Conservation (phyloP, 495 filamentous ascomycete species). For the Tetracladium setigerum region DNA sequence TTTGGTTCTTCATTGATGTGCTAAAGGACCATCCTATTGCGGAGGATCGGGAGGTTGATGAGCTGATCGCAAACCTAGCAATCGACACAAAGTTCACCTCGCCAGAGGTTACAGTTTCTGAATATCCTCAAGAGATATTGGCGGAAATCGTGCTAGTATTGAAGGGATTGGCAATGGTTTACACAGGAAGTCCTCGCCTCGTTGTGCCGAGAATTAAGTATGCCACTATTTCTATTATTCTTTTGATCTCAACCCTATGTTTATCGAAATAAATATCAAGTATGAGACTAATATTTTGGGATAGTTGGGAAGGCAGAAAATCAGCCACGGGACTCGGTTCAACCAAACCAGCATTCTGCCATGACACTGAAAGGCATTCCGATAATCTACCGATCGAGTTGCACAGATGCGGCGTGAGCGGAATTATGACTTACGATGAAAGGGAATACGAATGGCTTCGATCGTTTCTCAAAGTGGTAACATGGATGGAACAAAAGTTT, state of each 20-base stretch:
- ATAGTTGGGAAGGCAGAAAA: background rate
- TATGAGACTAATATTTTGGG: too few species aligned
- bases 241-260: too few species aligned
- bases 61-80: background rate
- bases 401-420: slow-evolving; percentile 4
- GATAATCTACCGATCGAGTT: background rate
- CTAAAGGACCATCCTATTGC: slow-evolving; percentile 1
- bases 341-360: background rate
- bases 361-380: background rate
- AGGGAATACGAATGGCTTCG: slow-evolving; percentile 12
- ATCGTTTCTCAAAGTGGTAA: slow-evolving; percentile 9
- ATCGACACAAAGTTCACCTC: background rate
- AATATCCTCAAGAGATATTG: slow-evolving; percentile 5
- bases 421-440: slow-evolving; percentile 1
- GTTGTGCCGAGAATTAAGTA: slow-evolving; percentile 9
- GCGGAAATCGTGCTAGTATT: background rate
- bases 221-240: too few species aligned
- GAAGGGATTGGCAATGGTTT: slow-evolving; percentile 8
- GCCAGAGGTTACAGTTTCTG: background rate
- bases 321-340: background rate
- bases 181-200: slow-evolving; percentile 3
- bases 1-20: slow-evolving; percentile 8
- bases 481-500: slow-evolving; percentile 12
- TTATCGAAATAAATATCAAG: too few species aligned
- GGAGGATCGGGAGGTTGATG: background rate